A percentile compares a stretch with the other conserved stretches of the same genome.
phyloP scores from a whole-genome alignment of 257 asterid genomes.

The Rhazya stricta region DNA sequence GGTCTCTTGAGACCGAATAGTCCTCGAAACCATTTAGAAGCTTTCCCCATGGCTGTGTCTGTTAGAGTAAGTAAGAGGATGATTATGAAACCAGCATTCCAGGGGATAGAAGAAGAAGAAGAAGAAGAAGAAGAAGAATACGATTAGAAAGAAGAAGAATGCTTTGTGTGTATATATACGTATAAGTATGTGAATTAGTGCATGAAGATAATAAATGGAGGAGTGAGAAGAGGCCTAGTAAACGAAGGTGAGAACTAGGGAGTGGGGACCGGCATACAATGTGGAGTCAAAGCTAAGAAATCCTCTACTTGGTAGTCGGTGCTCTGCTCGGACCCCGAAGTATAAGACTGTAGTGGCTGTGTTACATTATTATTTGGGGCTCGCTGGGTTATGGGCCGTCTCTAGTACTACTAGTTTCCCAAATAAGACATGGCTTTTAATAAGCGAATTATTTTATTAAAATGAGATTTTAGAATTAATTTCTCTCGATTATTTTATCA shows the following conservation, averaged over 20 bases:
- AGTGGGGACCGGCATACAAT: not conserved
- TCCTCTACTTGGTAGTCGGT: not conserved
- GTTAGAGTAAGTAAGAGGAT: not conserved
- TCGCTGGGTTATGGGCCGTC: too few species aligned
- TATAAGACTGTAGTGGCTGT: too few species aligned
- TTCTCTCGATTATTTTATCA: too few species aligned
- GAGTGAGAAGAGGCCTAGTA: conserved; percentile 1
- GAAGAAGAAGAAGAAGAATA: too few species aligned
- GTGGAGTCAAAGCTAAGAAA: not conserved
- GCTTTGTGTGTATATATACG: not conserved
- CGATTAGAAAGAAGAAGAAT: too few species aligned
- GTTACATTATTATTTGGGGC: too few species aligned
- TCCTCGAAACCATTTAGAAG: conserved; percentile 75
- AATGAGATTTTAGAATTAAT: too few species aligned
- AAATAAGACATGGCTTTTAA: too few species aligned
- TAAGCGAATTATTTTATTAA: too few species aligned
- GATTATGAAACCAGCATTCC: conserved; percentile 6
- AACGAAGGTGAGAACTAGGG: not conserved
- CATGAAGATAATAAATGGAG: conserved; percentile 13
- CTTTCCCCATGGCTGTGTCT: conserved; percentile 56
- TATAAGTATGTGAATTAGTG: not conserved
- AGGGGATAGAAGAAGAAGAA: too few species aligned
- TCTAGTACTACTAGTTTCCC: too few species aligned
- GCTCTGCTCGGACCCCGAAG: too few species aligned
- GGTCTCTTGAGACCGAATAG: conserved; percentile 62